phyloP scores from a whole-genome alignment of 208 protist genomes.

The Strigomonas galati region DNA sequence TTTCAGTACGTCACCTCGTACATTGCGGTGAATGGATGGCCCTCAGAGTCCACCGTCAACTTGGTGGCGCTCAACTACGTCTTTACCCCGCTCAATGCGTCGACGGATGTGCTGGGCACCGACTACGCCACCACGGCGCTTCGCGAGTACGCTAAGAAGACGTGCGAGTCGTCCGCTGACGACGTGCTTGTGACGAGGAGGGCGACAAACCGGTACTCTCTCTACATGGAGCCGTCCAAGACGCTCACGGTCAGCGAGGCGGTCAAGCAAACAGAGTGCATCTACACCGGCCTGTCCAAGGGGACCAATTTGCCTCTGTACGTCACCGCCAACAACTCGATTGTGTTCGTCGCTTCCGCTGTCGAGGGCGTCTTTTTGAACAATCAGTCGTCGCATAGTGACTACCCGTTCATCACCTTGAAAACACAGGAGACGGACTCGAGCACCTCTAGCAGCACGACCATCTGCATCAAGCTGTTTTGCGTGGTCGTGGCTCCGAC shows the following conservation, averaged over 20 bases:
- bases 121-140: slow-evolving; percentile 5
- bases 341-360: slow-evolving; percentile 40
- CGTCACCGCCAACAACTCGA: slow-evolving; percentile 17
- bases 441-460: slow-evolving; percentile 8
- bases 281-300: slow-evolving; percentile 24
- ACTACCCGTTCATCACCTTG: slow-evolving; percentile 25
- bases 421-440: slow-evolving; percentile 11
- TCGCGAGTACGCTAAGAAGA: slow-evolving; percentile 14
- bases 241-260: background rate
- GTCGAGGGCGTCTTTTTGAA: slow-evolving; percentile 41
- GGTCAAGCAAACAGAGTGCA: slow-evolving; percentile 21
- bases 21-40: slow-evolving; percentile 33
- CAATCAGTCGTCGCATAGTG: slow-evolving; percentile 22
- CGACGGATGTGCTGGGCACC: background rate
- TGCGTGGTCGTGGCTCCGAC: slow-evolving; percentile 55
- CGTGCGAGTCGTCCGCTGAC: slow-evolving; percentile 18
- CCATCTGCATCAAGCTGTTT: slow-evolving; percentile 45
- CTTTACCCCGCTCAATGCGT: slow-evolving; percentile 9
- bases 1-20: slow-evolving; percentile 53
- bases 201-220: slow-evolving; percentile 29
- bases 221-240: slow-evolving; percentile 36
- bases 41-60: slow-evolving; percentile 8
- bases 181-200: slow-evolving; percentile 28
- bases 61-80: background rate
- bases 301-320: slow-evolving; percentile 29